Conservation (phyloP, 2,329 filamentous ascomycete genomes). For the Fusarium tjaetaba region DNA sequence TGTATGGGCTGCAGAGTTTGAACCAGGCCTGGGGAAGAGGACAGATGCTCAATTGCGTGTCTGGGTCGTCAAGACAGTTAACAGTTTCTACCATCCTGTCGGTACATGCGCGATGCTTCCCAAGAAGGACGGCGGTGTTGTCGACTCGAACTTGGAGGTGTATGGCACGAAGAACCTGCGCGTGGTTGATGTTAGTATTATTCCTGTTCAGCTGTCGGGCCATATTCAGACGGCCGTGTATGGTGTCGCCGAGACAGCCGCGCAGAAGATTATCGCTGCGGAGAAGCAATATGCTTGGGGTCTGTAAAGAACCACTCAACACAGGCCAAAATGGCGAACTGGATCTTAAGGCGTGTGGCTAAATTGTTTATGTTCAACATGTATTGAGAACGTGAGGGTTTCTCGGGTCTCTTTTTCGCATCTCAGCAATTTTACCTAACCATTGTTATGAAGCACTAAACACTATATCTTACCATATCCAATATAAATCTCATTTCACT, state of each 20-base stretch:
- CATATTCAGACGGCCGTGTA: not conserved
- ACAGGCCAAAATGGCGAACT: rapidly evolving
- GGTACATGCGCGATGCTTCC: not conserved
- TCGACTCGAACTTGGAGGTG: not conserved
- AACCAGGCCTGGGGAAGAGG: not conserved
- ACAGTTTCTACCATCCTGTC: not conserved
- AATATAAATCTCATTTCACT: rapidly evolving
- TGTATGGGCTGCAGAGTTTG: not conserved
- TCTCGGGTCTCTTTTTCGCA: rapidly evolving
- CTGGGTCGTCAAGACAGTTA: not conserved
- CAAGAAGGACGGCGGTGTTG: not conserved
- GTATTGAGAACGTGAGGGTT: rapidly evolving
- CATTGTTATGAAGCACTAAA: not conserved
- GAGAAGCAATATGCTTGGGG: not conserved
- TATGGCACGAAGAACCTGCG: not conserved
- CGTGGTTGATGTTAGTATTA: not conserved
- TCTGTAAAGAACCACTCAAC: rapidly evolving
- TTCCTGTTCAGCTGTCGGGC: not conserved
- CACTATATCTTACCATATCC: not conserved
- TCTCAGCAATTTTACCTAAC: not conserved
- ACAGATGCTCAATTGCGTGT: not conserved
- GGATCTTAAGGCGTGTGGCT: rapidly evolving
- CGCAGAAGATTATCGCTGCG: not conserved
- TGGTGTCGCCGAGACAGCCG: not conserved
- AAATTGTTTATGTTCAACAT: no score